Base-by-base conservation (phyloP, 2,329 filamentous ascomycete species). In the Stagonosporopsis tanaceti region DNA sequence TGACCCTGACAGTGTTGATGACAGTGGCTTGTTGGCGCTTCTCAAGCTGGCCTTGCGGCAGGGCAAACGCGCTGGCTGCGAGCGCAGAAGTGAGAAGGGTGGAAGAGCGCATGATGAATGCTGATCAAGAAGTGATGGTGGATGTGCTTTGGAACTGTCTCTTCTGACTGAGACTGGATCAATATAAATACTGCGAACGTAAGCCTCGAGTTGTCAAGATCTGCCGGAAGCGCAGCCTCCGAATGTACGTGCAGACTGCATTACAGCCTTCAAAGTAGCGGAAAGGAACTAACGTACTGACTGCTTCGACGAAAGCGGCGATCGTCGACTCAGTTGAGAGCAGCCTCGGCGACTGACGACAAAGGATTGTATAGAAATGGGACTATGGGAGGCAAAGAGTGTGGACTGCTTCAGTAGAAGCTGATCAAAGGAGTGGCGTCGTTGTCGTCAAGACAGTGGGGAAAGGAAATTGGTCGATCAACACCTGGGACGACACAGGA, bases 51-150 rank as follows among this genome's bases (percentile, higher is more conserved):
- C 27, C 51, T 38, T 67, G 60, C n/a, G 71, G 70, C 12, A 56
- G 55, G 25, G 70, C 71, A 27, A 72, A 42, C 52, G 63, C 64
- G 50, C 66, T 63, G n/a, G 66, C 48, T 30, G 64, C 71, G 51
- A 74, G 50, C 17, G 61, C 65, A 11, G 65, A 67, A 47, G 66
- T 56, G 46, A 74, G 52, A 50, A 73, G 53, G 46, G 69, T 14
- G 14, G 59, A 62, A 25, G 66, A 67, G 52, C 65, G 70, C 72
- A 76, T 76, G 24, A 46, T 67, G 47, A 57, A 51, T n/a, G 38
- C 41, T 48, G 34, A 20, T 37, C 48, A 62, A 53, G 41, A 56
- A 44, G 24, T 42, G 53, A 15, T 47, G 50, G 40, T 58, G 17
- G 12, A 46, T 48, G 37, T 53, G 52, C 8, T 48, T 37, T 42